Evolutionary conservation across 2,329 filamentous ascomycete species (phyloP), one percentile per base, ranked within the genome.

Genomic region (Teratosphaeria viscida): DNA sequence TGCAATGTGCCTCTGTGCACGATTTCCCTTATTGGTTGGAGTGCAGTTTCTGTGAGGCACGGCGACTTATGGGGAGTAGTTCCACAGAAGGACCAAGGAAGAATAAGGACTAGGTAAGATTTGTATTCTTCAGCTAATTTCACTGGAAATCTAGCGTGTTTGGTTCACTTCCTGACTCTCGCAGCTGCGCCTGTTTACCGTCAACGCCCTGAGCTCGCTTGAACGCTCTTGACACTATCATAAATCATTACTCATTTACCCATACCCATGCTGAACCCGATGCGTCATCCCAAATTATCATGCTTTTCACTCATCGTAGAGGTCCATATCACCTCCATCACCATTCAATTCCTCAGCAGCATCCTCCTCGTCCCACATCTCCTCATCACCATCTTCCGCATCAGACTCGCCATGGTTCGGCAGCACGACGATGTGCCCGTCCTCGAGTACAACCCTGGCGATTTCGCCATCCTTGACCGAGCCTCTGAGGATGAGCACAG

Each of bases 401-500:
- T 84, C 82, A 65, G 82, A 85, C 43, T 81, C 76, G 52, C 86
- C 84, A 73, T 97, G 94, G 74, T 99, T 97, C 6, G 91, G 80
- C 27, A 94, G 70, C 1, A 99, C 90, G 2, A 84, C 77, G 61
- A 97, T 86, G 73, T 89, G 89, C 54, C 89, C 89, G 63, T 90
- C 85, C 34, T 87, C 82, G 62, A 97, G 80, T 54, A 89, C 85
- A 27, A 97, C 90, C 29, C 83, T 80, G 1, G 94, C 94, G 1
- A 75, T 77, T 77, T 99, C 94, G 52, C 92, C 92, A 65, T 99
- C 92, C 66, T 82, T 84, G 72, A 99, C 86, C 58, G 83, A 85
- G 64, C 90, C 90, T 64, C 91, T 84, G 27, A 99, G 81, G 64
- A 99, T 95, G 64, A 97, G 82, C 49, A 99, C 89, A 1, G 94